Evolutionary conservation across 2,329 filamentous ascomycete genomes (phyloP).

Genomic region (Trichoderma sp.): DNA sequence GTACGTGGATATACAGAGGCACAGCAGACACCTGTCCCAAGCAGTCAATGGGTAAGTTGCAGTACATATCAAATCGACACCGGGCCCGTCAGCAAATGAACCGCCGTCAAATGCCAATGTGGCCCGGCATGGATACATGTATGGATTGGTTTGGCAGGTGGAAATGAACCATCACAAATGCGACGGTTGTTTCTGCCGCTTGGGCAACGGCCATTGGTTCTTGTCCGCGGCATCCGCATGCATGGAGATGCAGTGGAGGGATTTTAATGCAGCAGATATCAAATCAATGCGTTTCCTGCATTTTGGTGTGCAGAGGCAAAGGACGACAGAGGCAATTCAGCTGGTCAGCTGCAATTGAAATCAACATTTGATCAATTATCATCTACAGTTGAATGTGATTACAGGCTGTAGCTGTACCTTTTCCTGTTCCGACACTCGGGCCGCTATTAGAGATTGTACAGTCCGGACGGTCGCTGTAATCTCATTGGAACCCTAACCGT

Average conservation of each 20-base stretch:
- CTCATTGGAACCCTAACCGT: too few species aligned
- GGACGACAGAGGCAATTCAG: neutral
- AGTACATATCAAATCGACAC: neutral
- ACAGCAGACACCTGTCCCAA: too few species aligned
- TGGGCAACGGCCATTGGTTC: neutral
- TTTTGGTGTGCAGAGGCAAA: too few species aligned
- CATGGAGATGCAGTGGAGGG: neutral
- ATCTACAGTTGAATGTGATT: too few species aligned
- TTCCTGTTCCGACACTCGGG: too few species aligned
- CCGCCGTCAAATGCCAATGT: neutral
- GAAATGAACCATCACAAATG: neutral
- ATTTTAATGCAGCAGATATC: neutral
- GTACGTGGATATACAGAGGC: too few species aligned
- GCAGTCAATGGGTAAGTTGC: too few species aligned
- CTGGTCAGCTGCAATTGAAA: neutral
- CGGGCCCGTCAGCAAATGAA: neutral
- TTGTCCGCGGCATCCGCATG: neutral
- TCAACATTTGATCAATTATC: neutral
- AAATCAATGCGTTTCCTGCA: neutral
- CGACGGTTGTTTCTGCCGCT: neutral
- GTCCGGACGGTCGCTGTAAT: too few species aligned
- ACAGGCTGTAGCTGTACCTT: too few species aligned
- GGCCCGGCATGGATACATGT: neutral
- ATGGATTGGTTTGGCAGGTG: slow-evolving; percentile 4
- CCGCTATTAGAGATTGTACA: too few species aligned